Conservation (phyloP, 805 yeast species). For the Saccharomycopsis amapae region DNA sequence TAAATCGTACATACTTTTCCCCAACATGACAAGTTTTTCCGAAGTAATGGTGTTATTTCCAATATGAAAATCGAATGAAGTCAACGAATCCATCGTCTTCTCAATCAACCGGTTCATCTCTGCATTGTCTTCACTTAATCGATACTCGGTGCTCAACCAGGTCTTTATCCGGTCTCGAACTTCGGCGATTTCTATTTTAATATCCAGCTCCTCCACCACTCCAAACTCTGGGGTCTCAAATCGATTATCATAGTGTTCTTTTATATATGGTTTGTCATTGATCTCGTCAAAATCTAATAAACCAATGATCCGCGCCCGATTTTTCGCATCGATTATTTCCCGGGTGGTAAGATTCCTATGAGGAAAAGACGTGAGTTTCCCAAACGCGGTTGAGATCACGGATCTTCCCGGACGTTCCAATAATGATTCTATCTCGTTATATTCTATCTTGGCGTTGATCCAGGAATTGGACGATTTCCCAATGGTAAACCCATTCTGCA, state of each 20-base stretch:
- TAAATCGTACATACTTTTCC: constrained; percentile 1
- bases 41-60: neutral
- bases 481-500: too few species aligned
- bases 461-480: too few species aligned
- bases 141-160: neutral
- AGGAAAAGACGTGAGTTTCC: too few species aligned
- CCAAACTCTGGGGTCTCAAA: neutral
- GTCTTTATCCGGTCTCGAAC: neutral
- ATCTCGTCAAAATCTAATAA: neutral
- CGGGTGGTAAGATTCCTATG: too few species aligned
- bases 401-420: too few species aligned
- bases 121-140: neutral
- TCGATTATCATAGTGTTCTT: neutral
- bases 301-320: too few species aligned
- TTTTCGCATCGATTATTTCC: too few species aligned
- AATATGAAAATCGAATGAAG: neutral
- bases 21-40: constrained; percentile 1
- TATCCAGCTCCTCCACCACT: neutral
- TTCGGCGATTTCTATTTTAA: neutral
- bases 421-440: too few species aligned
- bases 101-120: neutral
- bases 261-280: neutral
- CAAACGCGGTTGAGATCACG: too few species aligned
- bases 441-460: too few species aligned
- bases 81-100: neutral